Evolutionary conservation across 2,329 filamentous ascomycete genomes (phyloP).

Genomic region (Fusarium buxicola): DNA sequence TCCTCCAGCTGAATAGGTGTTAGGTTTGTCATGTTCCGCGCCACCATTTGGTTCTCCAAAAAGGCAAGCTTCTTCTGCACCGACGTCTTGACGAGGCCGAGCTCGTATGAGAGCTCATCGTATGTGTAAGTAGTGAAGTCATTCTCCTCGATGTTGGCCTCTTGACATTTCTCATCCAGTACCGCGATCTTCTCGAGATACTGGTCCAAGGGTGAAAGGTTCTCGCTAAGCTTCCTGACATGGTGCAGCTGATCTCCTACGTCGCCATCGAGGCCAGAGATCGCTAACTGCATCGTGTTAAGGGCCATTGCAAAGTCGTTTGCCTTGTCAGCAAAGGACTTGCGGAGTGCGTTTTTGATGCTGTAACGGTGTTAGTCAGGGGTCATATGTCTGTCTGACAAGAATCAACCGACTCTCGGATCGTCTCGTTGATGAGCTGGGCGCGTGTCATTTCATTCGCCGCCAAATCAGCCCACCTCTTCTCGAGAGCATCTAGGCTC

Average conservation of each 20-base stretch:
- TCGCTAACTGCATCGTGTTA: slow-evolving; percentile 93
- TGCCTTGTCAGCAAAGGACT: slow-evolving; percentile 95
- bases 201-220: slow-evolving; percentile 87
- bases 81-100: slow-evolving; percentile 88
- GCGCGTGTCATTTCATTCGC: slow-evolving; percentile 88
- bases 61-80: slow-evolving; percentile 97
- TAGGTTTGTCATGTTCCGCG: slow-evolving; percentile 97
- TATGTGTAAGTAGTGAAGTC: slow-evolving; percentile 99
- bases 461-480: slow-evolving; percentile 83
- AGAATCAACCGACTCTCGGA: slow-evolving; percentile 77
- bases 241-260: slow-evolving; percentile 94
- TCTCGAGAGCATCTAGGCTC: slow-evolving; percentile 83
- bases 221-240: slow-evolving; percentile 85
- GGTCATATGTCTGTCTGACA: not conserved
- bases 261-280: slow-evolving; percentile 96
- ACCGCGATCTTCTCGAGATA: slow-evolving; percentile 89
- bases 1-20: slow-evolving; percentile 98
- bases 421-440: slow-evolving; percentile 97
- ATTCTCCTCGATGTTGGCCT: slow-evolving; percentile 99
- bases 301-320: slow-evolving; percentile 97
- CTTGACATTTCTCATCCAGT: slow-evolving; percentile 88
- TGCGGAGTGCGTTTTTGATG: slow-evolving; percentile 95
- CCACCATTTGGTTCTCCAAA: slow-evolving; percentile 98
- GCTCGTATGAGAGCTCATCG: slow-evolving; percentile 94
- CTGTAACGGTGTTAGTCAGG: slow-evolving; percentile 56